Conservation (phyloP, 169 alveolate genomes). For the Plasmodium gonderi region DNA sequence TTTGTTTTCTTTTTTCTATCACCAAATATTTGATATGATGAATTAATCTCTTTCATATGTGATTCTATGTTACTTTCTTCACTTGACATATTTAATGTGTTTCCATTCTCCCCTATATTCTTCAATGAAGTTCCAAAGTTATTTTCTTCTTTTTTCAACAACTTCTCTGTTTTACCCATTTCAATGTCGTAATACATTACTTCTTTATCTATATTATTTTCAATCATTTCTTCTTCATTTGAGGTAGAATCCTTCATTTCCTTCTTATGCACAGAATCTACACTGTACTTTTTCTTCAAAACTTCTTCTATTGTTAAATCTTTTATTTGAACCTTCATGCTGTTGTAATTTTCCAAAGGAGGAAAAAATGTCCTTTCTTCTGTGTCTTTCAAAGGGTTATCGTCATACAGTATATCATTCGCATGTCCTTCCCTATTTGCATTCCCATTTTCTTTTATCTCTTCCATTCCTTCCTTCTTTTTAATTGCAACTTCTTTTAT, state of each 20-base stretch:
- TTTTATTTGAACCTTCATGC: constrained; percentile 36
- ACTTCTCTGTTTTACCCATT: neutral
- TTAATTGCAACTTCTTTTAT: neutral
- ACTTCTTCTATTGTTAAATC: constrained; percentile 51
- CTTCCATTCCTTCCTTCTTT: neutral
- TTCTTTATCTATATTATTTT: neutral
- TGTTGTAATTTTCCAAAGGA: constrained; percentile 34
- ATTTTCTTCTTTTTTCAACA: neutral
- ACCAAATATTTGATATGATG: neutral
- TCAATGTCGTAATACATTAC: neutral
- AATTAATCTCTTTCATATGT: neutral
- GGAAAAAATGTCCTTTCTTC: constrained; percentile 13
- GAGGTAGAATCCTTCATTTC: neutral
- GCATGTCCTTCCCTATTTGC: neutral
- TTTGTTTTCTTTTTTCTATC: constrained; percentile 9
- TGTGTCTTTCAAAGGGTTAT: neutral
- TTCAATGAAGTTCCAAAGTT: neutral
- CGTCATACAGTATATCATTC: neutral
- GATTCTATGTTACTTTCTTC: neutral
- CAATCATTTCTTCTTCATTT: neutral
- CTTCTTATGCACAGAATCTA: constrained; percentile 20
- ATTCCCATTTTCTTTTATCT: neutral
- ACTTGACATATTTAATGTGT: neutral
- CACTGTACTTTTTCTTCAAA: constrained; percentile 40
- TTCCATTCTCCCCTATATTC: neutral